Conservation (phyloP, 768 basidiomycete species). For the Lactarius akahatsu region DNA sequence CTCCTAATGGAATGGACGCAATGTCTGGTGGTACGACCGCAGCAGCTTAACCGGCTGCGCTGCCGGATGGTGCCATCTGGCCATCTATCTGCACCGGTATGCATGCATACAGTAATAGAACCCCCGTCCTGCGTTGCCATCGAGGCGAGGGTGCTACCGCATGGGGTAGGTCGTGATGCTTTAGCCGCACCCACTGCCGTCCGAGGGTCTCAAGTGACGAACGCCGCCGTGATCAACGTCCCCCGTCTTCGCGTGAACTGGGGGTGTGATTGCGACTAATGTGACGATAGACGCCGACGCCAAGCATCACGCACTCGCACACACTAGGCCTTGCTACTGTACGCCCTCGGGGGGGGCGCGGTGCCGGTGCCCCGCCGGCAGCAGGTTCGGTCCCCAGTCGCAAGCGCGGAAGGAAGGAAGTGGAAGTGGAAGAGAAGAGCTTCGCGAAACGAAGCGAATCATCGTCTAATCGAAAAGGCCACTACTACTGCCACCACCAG, state of each 20-base stretch:
- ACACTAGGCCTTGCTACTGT: too few relatives aligned
- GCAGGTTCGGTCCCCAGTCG: background rate
- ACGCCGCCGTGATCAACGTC: background rate
- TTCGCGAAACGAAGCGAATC: slow-evolving; percentile 1
- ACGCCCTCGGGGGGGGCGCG: background rate
- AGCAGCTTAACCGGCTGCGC: too few relatives aligned
- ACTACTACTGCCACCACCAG: background rate
- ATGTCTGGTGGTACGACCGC: too few relatives aligned
- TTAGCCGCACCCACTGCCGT: background rate
- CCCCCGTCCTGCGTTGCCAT: background rate
- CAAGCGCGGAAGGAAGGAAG: background rate
- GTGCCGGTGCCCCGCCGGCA: background rate
- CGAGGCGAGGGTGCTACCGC: background rate
- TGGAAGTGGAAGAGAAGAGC: background rate
- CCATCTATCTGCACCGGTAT: background rate
- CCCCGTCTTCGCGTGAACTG: background rate
- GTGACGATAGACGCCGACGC: background rate
- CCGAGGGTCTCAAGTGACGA: background rate
- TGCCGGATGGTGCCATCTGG: too few relatives aligned
- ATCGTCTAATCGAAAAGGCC: background rate
- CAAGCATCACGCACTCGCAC: too few relatives aligned
- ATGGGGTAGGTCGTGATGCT: background rate
- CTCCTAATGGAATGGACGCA: background rate
- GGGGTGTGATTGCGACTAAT: background rate
- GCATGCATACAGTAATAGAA: background rate